Conservation (phyloP, 768 basidiomycete genomes). For the Russula olivacea region DNA sequence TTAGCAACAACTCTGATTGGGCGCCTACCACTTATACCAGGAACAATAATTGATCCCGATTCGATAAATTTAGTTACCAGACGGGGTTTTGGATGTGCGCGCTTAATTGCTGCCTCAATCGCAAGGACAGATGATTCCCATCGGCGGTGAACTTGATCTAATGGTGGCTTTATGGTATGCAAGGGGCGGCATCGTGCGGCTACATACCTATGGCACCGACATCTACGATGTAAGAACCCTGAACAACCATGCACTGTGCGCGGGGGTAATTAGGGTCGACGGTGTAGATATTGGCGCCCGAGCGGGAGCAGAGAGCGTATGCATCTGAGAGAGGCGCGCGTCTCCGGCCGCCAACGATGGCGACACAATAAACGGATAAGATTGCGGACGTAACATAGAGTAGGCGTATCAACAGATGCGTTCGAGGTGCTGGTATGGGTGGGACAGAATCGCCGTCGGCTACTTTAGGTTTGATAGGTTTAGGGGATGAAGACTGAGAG, state of each 20-base stretch:
- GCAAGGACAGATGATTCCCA: conserved; percentile 33
- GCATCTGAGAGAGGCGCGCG: conserved; percentile 26
- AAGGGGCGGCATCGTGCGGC: not conserved
- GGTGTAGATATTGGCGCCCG: conserved; percentile 52
- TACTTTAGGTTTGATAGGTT: conserved; percentile 14
- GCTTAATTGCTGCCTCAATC: conserved; percentile 24
- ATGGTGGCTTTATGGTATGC: conserved; percentile 9
- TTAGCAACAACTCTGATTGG: not conserved
- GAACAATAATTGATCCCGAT: conserved; percentile 57
- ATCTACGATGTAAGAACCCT: conserved; percentile 45
- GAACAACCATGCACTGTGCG: conserved; percentile 60
- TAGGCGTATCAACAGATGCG: conserved; percentile 10
- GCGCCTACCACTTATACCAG: conserved; percentile 62
- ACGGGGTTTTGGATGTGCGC: conserved; percentile 27
- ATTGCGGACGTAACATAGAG: conserved; percentile 25
- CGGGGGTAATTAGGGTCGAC: conserved; percentile 50
- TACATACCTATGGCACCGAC: conserved; percentile 52
- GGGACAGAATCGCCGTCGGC: not conserved
- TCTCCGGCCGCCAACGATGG: conserved; percentile 6
- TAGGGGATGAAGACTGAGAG: conserved; percentile 23
- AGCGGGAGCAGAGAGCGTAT: conserved; percentile 60
- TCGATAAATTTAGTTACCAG: conserved; percentile 45
- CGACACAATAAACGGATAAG: conserved; percentile 26
- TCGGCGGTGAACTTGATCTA: conserved; percentile 41
- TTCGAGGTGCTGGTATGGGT: not conserved